A percentile compares a stretch with the other conserved stretches of the same genome.
phyloP scores from a whole-genome alignment of 1,139 yeast genomes.

The Scheffersomyces quercinus region DNA sequence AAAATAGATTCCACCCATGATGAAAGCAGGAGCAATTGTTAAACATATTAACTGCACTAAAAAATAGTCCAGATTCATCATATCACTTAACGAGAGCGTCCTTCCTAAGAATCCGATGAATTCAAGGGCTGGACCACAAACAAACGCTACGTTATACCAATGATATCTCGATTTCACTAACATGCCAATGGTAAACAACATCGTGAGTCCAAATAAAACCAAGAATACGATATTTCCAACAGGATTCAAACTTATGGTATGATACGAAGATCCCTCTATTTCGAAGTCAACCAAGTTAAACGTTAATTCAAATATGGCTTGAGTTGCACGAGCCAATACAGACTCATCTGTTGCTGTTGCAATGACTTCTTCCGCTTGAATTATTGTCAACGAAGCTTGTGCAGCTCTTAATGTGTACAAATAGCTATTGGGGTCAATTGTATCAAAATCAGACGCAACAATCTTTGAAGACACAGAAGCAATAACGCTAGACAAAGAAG shows the following conservation, averaged over 20 bases:
- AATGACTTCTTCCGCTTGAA: conserved; percentile 29
- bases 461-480: conserved; percentile 14
- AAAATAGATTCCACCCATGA: conserved; percentile 86
- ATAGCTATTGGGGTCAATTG: conserved; percentile 11
- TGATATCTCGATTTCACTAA: conserved; percentile 52
- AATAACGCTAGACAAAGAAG: conserved; percentile 16
- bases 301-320: conserved; percentile 34
- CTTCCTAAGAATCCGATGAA: conserved; percentile 73
- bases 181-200: conserved; percentile 25
- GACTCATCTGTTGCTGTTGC: conserved; percentile 41
- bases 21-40: conserved; percentile 84
- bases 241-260: conserved; percentile 27
- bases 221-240: conserved; percentile 36
- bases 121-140: conserved; percentile 64
- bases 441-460: conserved; percentile 18
- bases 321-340: conserved; percentile 28
- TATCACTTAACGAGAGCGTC: conserved; percentile 39
- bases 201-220: conserved; percentile 24
- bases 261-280: conserved; percentile 32
- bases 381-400: conserved; percentile 37
- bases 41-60: conserved; percentile 67
- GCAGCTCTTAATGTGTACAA: conserved; percentile 25
- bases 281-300: conserved; percentile 24
- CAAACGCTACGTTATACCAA: conserved; percentile 71
- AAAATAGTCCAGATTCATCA: conserved; percentile 45